Percentiles rank a stretch among this genome's conserved stretches.
These are phyloP conservation scores for Fusarium sp. DNA, from an alignment of 2,329 filamentous ascomycete genomes.

Conservation along the genomic window DNA sequence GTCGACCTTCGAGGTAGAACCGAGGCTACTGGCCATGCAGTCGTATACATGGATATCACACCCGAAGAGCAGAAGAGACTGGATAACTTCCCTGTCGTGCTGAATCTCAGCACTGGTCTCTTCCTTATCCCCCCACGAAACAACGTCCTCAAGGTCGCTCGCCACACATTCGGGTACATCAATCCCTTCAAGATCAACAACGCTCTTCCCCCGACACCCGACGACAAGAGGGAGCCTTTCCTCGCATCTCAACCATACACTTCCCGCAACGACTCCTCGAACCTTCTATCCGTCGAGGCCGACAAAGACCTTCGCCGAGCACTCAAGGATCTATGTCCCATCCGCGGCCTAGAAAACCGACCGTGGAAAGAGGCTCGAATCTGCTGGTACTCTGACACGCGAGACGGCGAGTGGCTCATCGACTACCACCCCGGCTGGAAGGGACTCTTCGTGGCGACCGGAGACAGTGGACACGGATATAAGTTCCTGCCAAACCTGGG, in stretches of 20 bases:
- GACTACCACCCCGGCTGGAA: constrained; percentile 74
- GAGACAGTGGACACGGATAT: constrained; percentile 74
- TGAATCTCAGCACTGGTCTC: constrained; percentile 78
- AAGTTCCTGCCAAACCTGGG: constrained; percentile 78
- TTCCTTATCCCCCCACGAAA: constrained; percentile 79
- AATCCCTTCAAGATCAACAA: constrained; percentile 60
- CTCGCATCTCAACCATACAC: constrained; percentile 55
- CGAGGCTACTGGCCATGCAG: constrained; percentile 83
- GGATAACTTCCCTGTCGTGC: constrained; percentile 74
- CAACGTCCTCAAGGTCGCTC: constrained; percentile 74
- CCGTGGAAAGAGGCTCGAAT: constrained; percentile 73
- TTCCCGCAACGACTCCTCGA: constrained; percentile 55
- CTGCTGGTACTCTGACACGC: constrained; percentile 84
- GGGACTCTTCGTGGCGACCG: constrained; percentile 71
- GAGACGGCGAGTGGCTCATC: constrained; percentile 77
- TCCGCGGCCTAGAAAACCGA: constrained; percentile 65
- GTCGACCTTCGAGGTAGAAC: constrained; percentile 82
- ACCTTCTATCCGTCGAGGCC: constrained; percentile 70
- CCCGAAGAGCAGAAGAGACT: constrained; percentile 76
- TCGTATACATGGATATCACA: constrained; percentile 83
- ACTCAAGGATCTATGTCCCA: constrained; percentile 71
- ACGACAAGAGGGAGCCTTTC: constrained; percentile 47
- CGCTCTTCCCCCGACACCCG: constrained; percentile 51
- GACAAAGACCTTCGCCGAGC: constrained; percentile 71
- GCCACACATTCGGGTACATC: constrained; percentile 77